Conservation (phyloP, 306 rosid species). For the Dryas alaskensis region DNA sequence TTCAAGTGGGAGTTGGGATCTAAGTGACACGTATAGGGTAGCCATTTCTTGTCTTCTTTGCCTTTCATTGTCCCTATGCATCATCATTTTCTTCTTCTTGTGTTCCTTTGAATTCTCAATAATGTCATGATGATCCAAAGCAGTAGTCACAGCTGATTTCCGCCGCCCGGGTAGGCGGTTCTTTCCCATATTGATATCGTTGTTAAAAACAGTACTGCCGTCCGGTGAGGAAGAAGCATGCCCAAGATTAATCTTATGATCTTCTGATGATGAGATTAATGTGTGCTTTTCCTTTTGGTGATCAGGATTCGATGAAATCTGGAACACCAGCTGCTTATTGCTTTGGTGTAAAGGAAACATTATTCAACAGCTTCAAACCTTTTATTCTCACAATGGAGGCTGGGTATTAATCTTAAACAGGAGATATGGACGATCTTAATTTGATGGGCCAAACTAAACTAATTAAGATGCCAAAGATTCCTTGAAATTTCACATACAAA, state of each 20-base stretch:
- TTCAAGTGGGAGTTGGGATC: slow-evolving; percentile 44
- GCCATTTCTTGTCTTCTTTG: slow-evolving; percentile 78
- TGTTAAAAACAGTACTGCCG: slow-evolving; percentile 20
- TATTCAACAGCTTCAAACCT: neutral
- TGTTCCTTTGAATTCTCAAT: slow-evolving; percentile 18
- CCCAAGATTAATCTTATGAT: slow-evolving; percentile 35
- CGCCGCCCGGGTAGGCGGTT: neutral
- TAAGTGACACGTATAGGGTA: slow-evolving; percentile 46
- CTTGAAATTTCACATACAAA: slow-evolving; percentile 14
- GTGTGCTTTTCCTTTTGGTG: slow-evolving; percentile 41
- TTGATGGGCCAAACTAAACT: slow-evolving; percentile 13
- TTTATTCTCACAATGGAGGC: too few relatives aligned
- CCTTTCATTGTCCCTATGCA: slow-evolving; percentile 60
- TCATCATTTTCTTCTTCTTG: slow-evolving; percentile 40
- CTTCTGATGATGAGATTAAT: slow-evolving; percentile 39
- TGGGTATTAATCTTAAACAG: neutral
- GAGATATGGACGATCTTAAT: slow-evolving; percentile 18
- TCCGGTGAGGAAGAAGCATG: slow-evolving; percentile 26
- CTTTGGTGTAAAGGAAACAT: slow-evolving; percentile 71
- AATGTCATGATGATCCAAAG: neutral
- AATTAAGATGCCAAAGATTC: slow-evolving; percentile 35
- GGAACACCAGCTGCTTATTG: slow-evolving; percentile 52
- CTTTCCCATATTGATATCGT: neutral
- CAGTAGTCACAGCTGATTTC: slow-evolving; percentile 8
- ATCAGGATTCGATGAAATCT: slow-evolving; percentile 41